Evolutionary conservation across 257 asterid genomes (phyloP).

Genomic region (Jacaranda mimosifolia): DNA sequence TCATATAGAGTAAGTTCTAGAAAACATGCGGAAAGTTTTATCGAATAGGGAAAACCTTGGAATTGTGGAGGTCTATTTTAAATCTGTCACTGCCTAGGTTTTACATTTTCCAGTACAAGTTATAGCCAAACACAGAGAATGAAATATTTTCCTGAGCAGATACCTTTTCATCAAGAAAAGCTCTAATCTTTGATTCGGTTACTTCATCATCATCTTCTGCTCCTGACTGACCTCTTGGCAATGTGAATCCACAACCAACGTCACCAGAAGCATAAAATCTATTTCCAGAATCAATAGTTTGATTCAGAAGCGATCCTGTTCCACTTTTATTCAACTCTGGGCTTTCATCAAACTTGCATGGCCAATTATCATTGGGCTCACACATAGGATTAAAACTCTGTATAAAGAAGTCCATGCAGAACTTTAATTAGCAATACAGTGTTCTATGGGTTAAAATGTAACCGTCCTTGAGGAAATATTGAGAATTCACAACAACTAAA

Average conservation of each 20-base stretch:
- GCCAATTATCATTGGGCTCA: conserved; percentile 78
- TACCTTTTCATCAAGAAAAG: conserved; percentile 85
- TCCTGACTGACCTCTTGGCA: conserved; percentile 54
- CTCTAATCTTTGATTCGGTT: conserved; percentile 76
- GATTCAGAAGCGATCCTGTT: conserved; percentile 42
- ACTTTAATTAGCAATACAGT: conserved; percentile 22
- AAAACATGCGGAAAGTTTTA: background rate
- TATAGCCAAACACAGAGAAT: background rate
- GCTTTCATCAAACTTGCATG: conserved; percentile 63
- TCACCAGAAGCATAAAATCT: conserved; percentile 42
- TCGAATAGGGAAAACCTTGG: background rate
- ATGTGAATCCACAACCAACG: conserved; percentile 54
- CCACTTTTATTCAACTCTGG: conserved; percentile 53
- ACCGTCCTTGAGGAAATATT: conserved; percentile 11
- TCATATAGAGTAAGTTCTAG: background rate
- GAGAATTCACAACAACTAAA: conserved; percentile 18
- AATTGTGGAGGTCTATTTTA: background rate
- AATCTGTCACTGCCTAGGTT: background rate
- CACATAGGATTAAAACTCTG: conserved; percentile 87
- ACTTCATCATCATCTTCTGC: conserved; percentile 80
- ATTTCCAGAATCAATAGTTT: conserved; percentile 42
- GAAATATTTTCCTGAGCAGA: background rate
- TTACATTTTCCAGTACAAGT: background rate
- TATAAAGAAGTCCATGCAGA: conserved; percentile 15
- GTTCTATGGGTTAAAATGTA: conserved; percentile 9